Evolutionary conservation across 345 rosid genomes (phyloP).

Genomic region (Eucalyptus dawsonii): DNA sequence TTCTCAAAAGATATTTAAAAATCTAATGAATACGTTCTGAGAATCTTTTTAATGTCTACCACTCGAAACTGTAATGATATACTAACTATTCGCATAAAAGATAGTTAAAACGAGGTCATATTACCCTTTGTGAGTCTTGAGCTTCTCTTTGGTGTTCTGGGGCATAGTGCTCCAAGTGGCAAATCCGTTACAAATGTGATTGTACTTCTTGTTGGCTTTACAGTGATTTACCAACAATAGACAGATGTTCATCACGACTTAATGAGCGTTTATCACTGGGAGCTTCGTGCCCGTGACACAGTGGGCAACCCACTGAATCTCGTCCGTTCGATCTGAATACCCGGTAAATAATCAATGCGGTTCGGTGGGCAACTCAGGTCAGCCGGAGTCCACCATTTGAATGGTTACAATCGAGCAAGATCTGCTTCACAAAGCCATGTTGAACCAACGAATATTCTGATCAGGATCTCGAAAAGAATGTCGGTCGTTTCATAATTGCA

Average conservation of each 20-base stretch:
- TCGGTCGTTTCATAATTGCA: not conserved
- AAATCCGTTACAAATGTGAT: not conserved
- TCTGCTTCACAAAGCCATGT: not conserved
- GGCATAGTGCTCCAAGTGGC: not conserved
- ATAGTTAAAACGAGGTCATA: not conserved
- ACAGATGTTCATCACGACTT: not conserved
- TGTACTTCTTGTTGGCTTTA: not conserved
- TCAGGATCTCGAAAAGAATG: not conserved
- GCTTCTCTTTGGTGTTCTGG: not conserved
- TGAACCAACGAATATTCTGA: not conserved
- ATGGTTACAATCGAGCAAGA: not conserved
- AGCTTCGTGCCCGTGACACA: too few species aligned
- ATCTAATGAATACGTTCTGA: too few species aligned
- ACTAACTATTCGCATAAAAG: not conserved
- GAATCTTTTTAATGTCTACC: not conserved
- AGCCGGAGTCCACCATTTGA: not conserved
- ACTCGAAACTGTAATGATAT: accelerated
- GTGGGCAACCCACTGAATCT: too few species aligned
- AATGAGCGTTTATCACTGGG: accelerated
- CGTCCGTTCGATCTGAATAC: not conserved
- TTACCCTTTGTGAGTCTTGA: not conserved
- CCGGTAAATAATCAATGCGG: not conserved
- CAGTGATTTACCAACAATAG: not conserved
- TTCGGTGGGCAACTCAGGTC: not conserved
- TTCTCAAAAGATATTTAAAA: too few species aligned